Evolutionary conservation across 495 filamentous ascomycete species (phyloP).

Genomic region (Neurospora sp.): DNA sequence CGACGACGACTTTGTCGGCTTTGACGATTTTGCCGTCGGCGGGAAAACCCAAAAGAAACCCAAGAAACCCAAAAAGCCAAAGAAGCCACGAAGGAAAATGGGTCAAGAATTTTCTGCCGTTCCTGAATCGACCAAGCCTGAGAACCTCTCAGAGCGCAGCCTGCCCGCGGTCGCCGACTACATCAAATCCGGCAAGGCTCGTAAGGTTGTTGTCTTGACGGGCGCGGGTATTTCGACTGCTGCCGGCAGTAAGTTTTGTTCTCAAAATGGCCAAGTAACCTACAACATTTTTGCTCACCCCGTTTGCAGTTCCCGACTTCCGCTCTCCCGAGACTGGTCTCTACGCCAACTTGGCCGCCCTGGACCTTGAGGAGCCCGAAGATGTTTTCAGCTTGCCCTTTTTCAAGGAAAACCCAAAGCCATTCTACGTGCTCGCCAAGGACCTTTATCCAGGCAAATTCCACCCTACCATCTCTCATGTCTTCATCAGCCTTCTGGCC

Average conservation of each 20-base stretch:
- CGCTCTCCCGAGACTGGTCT: conserved; percentile 65
- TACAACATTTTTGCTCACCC: not conserved
- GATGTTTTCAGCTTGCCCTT: conserved; percentile 77
- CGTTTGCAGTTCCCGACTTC: conserved; percentile 52
- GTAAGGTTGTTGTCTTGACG: conserved; percentile 71
- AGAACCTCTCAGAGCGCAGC: conserved; percentile 55
- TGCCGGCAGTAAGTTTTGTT: conserved; percentile 37
- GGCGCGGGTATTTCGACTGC: conserved; percentile 54
- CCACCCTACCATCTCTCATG: conserved; percentile 75
- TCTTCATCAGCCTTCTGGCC: conserved; percentile 65
- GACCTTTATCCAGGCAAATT: conserved; percentile 91
- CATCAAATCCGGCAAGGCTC: conserved; percentile 56
- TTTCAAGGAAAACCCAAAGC: conserved; percentile 72
- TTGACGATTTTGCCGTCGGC: conserved; percentile 5
- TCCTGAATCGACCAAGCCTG: conserved; percentile 51
- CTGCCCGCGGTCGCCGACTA: conserved; percentile 64
- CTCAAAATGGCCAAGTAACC: not conserved
- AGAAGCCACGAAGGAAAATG: conserved; percentile 25
- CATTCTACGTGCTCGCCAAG: conserved; percentile 85
- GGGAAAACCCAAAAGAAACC: not conserved
- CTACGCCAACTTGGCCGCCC: conserved; percentile 72
- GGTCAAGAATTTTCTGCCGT: conserved; percentile 42
- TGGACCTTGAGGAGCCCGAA: conserved; percentile 73
- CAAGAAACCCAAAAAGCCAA: conserved; percentile 18
- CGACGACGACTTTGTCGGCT: conserved; percentile 4